Percentiles rank a stretch among this genome's conserved stretches.
These are phyloP conservation scores for Tetracladium maxilliforme DNA, from an alignment of 2,329 filamentous ascomycete species.

Conservation along the genomic window DNA sequence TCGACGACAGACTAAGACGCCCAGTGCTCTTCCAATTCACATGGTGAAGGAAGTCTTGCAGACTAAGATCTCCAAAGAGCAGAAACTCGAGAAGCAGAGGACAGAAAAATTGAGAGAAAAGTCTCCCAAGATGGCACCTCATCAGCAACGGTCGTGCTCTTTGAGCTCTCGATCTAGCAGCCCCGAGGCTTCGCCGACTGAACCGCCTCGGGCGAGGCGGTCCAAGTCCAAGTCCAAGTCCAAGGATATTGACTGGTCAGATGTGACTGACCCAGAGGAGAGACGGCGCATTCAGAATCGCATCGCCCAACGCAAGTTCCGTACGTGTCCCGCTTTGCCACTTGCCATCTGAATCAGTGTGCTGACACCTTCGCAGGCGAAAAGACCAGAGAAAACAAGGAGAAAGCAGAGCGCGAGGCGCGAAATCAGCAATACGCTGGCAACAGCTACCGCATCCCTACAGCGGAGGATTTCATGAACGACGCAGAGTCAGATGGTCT, in stretches of 20 bases:
- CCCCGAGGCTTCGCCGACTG: conserved; percentile 9
- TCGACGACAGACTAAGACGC: no score
- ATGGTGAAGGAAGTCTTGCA: conserved; percentile 4
- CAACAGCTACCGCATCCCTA: conserved; percentile 47
- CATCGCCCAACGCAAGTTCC: conserved; percentile 61
- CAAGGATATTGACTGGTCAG: conserved; percentile 49
- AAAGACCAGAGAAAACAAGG: conserved; percentile 52
- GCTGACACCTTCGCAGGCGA: conserved; percentile 34
- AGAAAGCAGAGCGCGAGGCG: conserved; percentile 46
- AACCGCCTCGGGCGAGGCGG: conserved; percentile 8
- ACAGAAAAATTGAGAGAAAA: background rate
- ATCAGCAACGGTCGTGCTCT: background rate
- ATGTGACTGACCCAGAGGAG: conserved; percentile 55
- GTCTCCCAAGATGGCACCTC: conserved; percentile 1
- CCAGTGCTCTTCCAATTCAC: no score
- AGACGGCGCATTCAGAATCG: conserved; percentile 63
- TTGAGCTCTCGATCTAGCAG: background rate
- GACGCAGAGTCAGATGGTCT: conserved; percentile 46
- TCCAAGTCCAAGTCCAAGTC: conserved; percentile 24
- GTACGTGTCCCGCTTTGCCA: conserved; percentile 30
- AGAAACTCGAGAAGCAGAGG: background rate
- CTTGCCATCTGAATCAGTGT: background rate
- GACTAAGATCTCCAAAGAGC: background rate
- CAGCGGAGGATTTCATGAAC: conserved; percentile 35
- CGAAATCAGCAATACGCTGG: conserved; percentile 50